Evolutionary conservation across 2,329 filamentous ascomycete genomes (phyloP).

Genomic region (Lachnellula subtilissima): DNA sequence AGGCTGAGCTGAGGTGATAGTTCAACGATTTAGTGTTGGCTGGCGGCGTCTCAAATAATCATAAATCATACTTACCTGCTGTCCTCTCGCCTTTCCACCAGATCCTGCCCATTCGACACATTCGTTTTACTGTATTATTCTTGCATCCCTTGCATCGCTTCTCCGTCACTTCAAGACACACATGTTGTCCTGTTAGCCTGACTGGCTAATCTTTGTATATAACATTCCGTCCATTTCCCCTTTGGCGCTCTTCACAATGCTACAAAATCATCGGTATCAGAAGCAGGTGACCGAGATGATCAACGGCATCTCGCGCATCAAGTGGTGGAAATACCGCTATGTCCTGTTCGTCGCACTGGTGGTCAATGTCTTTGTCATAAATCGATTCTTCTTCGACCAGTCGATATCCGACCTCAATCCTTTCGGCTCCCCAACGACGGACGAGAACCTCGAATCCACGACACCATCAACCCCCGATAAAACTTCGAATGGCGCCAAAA

Average conservation of each 20-base stretch:
- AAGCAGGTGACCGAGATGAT: conserved; percentile 22
- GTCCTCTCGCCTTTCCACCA: too few species aligned
- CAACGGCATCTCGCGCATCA: conserved; percentile 19
- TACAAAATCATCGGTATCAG: not conserved
- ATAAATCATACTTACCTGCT: too few species aligned
- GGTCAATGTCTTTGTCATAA: conserved; percentile 22
- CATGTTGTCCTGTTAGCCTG: too few species aligned
- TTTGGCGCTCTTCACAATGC: not conserved
- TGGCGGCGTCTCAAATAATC: too few species aligned
- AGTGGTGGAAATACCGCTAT: conserved; percentile 26
- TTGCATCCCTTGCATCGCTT: too few species aligned
- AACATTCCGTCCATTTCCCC: not conserved
- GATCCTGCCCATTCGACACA: too few species aligned
- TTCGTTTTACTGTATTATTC: too few species aligned
- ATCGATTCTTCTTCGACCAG: conserved; percentile 22
- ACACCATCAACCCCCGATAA: not conserved
- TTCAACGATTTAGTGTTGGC: too few species aligned
- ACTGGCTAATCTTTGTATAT: too few species aligned
- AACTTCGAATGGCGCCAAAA: not conserved
- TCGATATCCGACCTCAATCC: conserved; percentile 12
- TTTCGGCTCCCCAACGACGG: conserved; percentile 4
- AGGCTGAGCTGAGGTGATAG: too few species aligned
- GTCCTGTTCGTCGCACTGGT: conserved; percentile 16
- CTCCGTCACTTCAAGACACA: too few species aligned
- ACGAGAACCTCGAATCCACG: not conserved